These are phyloP conservation scores for Calonectria hawksworthii DNA, from an alignment of 2,329 filamentous ascomycete species.

Conservation along the genomic window DNA sequence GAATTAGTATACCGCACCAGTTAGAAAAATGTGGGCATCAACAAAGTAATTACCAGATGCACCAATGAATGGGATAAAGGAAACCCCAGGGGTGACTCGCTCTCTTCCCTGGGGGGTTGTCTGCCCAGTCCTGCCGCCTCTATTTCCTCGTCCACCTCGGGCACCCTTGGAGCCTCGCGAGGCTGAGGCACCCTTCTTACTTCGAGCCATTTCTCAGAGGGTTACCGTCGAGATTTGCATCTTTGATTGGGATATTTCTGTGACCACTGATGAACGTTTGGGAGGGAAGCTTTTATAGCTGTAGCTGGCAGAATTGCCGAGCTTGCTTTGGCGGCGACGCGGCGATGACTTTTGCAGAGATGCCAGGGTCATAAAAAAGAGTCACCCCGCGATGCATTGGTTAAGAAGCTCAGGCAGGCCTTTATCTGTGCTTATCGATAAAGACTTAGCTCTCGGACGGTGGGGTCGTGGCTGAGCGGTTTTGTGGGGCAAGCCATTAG, in stretches of 20 bases:
- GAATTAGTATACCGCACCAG: constrained; percentile 22
- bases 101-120: constrained; percentile 30
- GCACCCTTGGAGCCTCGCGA: constrained; percentile 35
- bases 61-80: constrained; percentile 15
- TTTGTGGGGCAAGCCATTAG: not conserved
- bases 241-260: not conserved
- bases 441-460: not conserved
- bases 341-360: not conserved
- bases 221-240: constrained; percentile 30
- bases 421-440: constrained; percentile 21
- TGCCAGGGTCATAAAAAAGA: constrained; percentile 13
- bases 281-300: not conserved
- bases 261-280: not conserved
- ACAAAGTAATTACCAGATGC: constrained; percentile 31
- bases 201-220: constrained; percentile 39
- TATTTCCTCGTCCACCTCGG: constrained; percentile 37
- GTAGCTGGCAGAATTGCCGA: not conserved
- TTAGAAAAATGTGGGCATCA: not conserved
- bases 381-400: constrained; percentile 27
- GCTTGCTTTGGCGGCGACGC: not conserved
- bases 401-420: not conserved
- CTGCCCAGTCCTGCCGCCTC: constrained; percentile 33
- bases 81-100: constrained; percentile 20
- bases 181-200: constrained; percentile 41
- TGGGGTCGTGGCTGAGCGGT: not conserved